Conservation (phyloP, 495 filamentous ascomycete genomes). For the Penicillium longicatenatum region DNA sequence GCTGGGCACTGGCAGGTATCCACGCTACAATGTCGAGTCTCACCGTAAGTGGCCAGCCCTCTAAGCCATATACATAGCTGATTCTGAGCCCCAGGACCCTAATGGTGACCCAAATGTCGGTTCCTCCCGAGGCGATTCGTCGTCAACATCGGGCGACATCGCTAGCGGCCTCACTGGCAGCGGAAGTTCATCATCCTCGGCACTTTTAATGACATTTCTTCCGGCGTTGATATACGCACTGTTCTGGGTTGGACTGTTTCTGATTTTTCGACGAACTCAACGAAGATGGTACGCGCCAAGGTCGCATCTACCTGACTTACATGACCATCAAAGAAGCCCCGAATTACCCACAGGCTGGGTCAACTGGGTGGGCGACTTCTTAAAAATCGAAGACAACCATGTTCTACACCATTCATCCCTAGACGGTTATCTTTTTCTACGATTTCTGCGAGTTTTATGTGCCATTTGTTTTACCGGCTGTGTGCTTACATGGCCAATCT, state of each 20-base stretch:
- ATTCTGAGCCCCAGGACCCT: constrained; percentile 27
- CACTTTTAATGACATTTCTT: constrained; percentile 69
- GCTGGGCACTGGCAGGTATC: neutral
- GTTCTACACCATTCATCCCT: constrained; percentile 67
- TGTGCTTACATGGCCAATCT: constrained; percentile 75
- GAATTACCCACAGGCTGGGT: constrained; percentile 51
- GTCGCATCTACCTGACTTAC: constrained; percentile 74
- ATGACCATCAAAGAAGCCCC: constrained; percentile 51
- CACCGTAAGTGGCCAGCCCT: constrained; percentile 10
- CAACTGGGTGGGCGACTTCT: constrained; percentile 65
- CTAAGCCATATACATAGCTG: neutral
- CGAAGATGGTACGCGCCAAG: constrained; percentile 79
- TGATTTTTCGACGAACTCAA: constrained; percentile 71
- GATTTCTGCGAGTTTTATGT: constrained; percentile 72
- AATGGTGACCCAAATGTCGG: constrained; percentile 47
- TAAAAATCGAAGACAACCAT: constrained; percentile 59
- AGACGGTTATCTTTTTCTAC: constrained; percentile 82
- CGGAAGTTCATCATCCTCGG: constrained; percentile 46
- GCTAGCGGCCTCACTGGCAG: constrained; percentile 32
- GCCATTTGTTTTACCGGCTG: constrained; percentile 73
- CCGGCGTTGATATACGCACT: constrained; percentile 67
- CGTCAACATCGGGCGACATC: constrained; percentile 38
- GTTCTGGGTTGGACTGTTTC: constrained; percentile 70
- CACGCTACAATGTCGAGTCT: constrained; percentile 15
- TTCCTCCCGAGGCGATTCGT: constrained; percentile 44